These are phyloP conservation scores for Penicillium lagena DNA, from an alignment of 495 filamentous ascomycete species.

Conservation along the genomic window DNA sequence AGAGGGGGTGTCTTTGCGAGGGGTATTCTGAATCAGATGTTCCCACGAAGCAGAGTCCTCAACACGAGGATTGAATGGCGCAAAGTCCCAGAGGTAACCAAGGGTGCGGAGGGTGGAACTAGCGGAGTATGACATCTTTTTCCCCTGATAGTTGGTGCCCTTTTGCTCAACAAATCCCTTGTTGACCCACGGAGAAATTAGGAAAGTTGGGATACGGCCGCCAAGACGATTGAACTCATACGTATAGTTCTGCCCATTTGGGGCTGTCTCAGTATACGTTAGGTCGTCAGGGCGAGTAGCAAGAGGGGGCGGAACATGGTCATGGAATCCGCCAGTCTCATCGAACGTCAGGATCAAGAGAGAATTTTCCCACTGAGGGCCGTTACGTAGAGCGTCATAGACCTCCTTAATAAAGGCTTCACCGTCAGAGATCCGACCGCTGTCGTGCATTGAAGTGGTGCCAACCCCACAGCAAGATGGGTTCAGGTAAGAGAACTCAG, in stretches of 20 bases:
- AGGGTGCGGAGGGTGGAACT: constrained; percentile 33
- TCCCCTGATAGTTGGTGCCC: constrained; percentile 26
- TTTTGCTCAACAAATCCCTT: constrained; percentile 42
- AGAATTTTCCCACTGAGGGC: constrained; percentile 40
- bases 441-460: constrained; percentile 44
- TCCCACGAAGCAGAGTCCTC: constrained; percentile 32
- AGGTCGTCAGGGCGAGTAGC: constrained; percentile 30
- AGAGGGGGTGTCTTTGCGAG: constrained; percentile 16
- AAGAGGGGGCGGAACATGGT: constrained; percentile 42
- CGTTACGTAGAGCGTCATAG: constrained; percentile 41
- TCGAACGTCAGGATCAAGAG: constrained; percentile 46
- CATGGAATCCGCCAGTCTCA: constrained; percentile 44
- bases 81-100: constrained; percentile 41
- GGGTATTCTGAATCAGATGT: constrained; percentile 22
- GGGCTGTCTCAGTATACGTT: constrained; percentile 36
- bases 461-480: constrained; percentile 43
- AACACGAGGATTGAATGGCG: constrained; percentile 37
- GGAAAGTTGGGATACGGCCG: constrained; percentile 39
- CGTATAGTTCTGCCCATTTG: constrained; percentile 34
- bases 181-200: constrained; percentile 42
- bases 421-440: constrained; percentile 37
- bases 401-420: constrained; percentile 43
- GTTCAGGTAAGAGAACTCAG: constrained; percentile 44
- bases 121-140: constrained; percentile 30
- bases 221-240: constrained; percentile 44